Evolutionary conservation across 257 asterid species (phyloP).

Genomic region (Solanum lycopersicoides): DNA sequence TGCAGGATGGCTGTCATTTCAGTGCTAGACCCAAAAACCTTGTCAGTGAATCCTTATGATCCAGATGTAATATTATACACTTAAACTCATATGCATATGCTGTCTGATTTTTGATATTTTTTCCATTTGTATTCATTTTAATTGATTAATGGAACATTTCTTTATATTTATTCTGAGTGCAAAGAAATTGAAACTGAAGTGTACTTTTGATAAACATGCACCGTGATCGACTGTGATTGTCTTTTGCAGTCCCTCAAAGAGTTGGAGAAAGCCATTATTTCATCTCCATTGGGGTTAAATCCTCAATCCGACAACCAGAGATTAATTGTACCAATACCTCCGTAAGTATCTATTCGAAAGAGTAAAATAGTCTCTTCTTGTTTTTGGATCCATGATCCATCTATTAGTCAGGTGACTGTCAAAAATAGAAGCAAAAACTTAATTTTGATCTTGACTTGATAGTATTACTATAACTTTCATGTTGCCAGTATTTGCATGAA

Average conservation of each 20-base stretch:
- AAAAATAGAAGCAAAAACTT: neutral
- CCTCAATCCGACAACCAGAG: constrained; percentile 72
- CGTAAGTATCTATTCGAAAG: constrained; percentile 40
- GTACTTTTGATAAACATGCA: neutral
- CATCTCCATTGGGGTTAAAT: constrained; percentile 87
- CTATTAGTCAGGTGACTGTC: neutral
- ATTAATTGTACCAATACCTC: constrained; percentile 70
- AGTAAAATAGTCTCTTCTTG: neutral
- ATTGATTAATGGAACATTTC: neutral
- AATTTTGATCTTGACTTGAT: neutral
- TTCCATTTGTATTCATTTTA: neutral
- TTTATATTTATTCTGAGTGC: neutral
- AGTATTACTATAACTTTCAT: neutral
- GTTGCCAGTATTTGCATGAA: neutral
- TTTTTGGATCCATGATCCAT: neutral
- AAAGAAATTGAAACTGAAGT: neutral
- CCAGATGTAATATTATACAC: constrained; percentile 48
- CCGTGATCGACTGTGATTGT: neutral
- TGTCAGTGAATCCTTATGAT: constrained; percentile 77
- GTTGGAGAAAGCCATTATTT: constrained; percentile 78
- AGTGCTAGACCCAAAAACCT: constrained; percentile 77
- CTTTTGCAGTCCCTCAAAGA: constrained; percentile 70
- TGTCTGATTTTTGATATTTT: neutral
- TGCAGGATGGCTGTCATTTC: constrained; percentile 88
- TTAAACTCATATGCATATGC: neutral